Percentiles rank a stretch among this genome's conserved stretches.
Conservation (phyloP, 2,329 filamentous ascomycete genomes). For the Ustulina deusta region DNA sequence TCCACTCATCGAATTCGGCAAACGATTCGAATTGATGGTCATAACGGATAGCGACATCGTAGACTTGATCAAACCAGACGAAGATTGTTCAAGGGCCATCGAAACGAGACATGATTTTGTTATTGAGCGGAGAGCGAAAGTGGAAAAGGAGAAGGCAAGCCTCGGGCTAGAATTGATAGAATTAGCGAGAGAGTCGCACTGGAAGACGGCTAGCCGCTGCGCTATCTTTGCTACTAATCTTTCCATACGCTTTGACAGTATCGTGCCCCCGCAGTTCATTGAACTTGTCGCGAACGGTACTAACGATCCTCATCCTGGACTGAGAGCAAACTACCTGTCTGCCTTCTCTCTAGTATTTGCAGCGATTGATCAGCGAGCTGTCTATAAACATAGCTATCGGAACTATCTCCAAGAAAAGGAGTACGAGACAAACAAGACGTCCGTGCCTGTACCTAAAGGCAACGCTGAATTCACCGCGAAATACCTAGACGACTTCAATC, state of each 20-base stretch:
- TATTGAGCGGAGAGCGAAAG: conserved; percentile 76
- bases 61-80: conserved; percentile 75
- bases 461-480: conserved; percentile 82
- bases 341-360: conserved; percentile 82
- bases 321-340: conserved; percentile 84
- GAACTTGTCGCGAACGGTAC: conserved; percentile 85
- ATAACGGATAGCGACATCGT: conserved; percentile 80
- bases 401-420: conserved; percentile 88
- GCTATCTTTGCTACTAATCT: conserved; percentile 91
- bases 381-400: conserved; percentile 87
- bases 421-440: conserved; percentile 79
- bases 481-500: conserved; percentile 82
- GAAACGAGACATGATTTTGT: conserved; percentile 78
- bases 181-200: conserved; percentile 83
- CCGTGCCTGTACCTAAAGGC: conserved; percentile 77
- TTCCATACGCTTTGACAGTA: conserved; percentile 88
- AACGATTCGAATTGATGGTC: conserved; percentile 86
- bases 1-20: conserved; percentile 91
- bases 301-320: conserved; percentile 88
- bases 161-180: conserved; percentile 85
- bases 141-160: conserved; percentile 85
- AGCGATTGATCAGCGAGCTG: conserved; percentile 86
- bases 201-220: conserved; percentile 94
- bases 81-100: conserved; percentile 73
- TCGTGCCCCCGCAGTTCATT: conserved; percentile 85